Conservation (phyloP, 2,329 filamentous ascomycete genomes). For the Aaosphaeria pasadenensis region DNA sequence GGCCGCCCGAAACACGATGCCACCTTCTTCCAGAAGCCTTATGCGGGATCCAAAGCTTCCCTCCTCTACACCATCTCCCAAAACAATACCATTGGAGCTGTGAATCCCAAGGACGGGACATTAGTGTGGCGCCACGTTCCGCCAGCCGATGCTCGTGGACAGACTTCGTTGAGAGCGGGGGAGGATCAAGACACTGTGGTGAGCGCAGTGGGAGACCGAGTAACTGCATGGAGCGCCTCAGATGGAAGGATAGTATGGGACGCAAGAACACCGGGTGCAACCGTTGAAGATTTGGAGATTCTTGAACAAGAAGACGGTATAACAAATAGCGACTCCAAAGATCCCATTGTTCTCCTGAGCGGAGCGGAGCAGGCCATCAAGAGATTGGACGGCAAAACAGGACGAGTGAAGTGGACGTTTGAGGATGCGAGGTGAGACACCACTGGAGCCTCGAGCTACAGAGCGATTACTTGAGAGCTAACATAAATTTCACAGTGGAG, state of each 20-base stretch:
- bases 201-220: conserved; percentile 65
- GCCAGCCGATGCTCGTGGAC: conserved; percentile 36
- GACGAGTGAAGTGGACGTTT: conserved; percentile 76
- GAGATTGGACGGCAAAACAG: conserved; percentile 69
- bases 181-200: conserved; percentile 76
- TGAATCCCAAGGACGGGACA: conserved; percentile 82
- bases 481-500: conserved; percentile 49
- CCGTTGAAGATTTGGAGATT: conserved; percentile 71
- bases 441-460: neutral
- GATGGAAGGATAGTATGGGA: conserved; percentile 80
- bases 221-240: conserved; percentile 79
- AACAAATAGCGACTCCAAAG: conserved; percentile 51
- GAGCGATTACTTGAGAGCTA: conserved; percentile 10
- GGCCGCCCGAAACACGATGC: conserved; percentile 77
- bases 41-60: conserved; percentile 77
- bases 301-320: conserved; percentile 65
- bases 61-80: conserved; percentile 90
- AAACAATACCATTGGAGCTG: conserved; percentile 75
- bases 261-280: conserved; percentile 53
- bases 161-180: conserved; percentile 63
- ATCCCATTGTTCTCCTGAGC: conserved; percentile 66
- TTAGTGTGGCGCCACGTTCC: conserved; percentile 84
- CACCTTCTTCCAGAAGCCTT: conserved; percentile 92
- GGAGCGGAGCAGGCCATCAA: conserved; percentile 61
- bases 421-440: conserved; percentile 55